Evolutionary conservation across 352 stramenopile genomes (phyloP).

Genomic region (Halophytophthora polymorphica): DNA sequence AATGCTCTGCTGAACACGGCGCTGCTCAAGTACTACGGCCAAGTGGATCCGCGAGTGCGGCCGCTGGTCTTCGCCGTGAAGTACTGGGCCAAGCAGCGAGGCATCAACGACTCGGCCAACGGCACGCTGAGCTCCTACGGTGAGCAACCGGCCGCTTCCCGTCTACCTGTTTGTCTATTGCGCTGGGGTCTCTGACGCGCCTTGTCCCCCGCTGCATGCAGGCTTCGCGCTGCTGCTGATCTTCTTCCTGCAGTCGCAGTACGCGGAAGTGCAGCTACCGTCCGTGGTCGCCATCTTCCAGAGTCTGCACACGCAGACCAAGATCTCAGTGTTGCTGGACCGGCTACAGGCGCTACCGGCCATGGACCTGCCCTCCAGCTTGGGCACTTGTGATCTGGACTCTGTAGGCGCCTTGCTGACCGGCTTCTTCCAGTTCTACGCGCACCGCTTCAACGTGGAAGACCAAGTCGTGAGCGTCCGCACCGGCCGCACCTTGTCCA

Average conservation of each 20-base stretch:
- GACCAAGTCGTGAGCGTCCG: conserved; percentile 93
- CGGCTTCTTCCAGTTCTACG: conserved; percentile 97
- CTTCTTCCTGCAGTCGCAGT: conserved; percentile 93
- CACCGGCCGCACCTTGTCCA: conserved; percentile 54
- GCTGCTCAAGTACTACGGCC: conserved; percentile 68
- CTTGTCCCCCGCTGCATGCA: conserved; percentile 12
- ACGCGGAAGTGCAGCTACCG: conserved; percentile 49
- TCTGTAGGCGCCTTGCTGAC: conserved; percentile 91
- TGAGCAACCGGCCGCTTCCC: conserved; percentile 9
- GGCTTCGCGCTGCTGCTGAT: conserved; percentile 96
- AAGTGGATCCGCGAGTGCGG: conserved; percentile 76
- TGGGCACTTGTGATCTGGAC: conserved; percentile 66
- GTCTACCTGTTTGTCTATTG: conserved; percentile 1
- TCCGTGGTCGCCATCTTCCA: conserved; percentile 45
- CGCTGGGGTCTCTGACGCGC: conserved; percentile 6
- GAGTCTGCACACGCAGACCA: conserved; percentile 86
- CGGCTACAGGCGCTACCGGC: conserved; percentile 65
- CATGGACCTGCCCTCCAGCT: conserved; percentile 39
- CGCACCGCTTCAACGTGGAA: conserved; percentile 94
- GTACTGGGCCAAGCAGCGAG: conserved; percentile 94
- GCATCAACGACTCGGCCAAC: conserved; percentile 96
- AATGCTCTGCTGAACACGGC: conserved; percentile 77
- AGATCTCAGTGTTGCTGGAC: conserved; percentile 81
- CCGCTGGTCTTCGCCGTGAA: conserved; percentile 97
- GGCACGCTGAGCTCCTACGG: conserved; percentile 97